Evolutionary conservation across 345 rosid species (phyloP).

Genomic region (Arabis alpina): DNA sequence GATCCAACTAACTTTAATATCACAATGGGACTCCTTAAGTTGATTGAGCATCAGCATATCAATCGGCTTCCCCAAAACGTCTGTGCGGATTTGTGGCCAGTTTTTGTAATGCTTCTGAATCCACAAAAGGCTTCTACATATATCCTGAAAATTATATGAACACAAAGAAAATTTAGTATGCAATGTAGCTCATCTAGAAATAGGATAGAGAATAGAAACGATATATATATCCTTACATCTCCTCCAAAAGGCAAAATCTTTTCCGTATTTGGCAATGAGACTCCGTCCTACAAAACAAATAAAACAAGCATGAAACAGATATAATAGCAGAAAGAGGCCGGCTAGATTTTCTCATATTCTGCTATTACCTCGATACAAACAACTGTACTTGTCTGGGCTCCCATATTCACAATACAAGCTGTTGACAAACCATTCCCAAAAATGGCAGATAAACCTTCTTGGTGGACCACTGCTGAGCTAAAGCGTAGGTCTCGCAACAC

Average conservation of each 20-base stretch:
- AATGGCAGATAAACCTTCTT: constrained; percentile 93
- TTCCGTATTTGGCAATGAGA: constrained; percentile 86
- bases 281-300: constrained; percentile 75
- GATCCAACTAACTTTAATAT: constrained; percentile 61
- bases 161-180: constrained; percentile 14
- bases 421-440: constrained; percentile 95
- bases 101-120: constrained; percentile 93
- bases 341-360: constrained; percentile 9
- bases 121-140: constrained; percentile 97
- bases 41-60: constrained; percentile 82
- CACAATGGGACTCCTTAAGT: constrained; percentile 82
- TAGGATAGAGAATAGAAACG: constrained; percentile 26
- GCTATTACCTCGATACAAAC: constrained; percentile 83
- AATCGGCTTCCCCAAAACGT: constrained; percentile 75
- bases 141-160: constrained; percentile 59
- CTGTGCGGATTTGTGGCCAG: constrained; percentile 88
- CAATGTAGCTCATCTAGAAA: constrained; percentile 29
- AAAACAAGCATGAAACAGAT: constrained; percentile 16
- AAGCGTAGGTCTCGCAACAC: constrained; percentile 75
- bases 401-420: constrained; percentile 87
- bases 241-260: constrained; percentile 95
- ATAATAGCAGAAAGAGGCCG: not conserved
- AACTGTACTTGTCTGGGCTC: constrained; percentile 86
- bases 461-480: constrained; percentile 91
- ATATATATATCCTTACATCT: constrained; percentile 59